Percentiles rank a stretch among this genome's conserved stretches.
These are phyloP conservation scores for Shiraia bambusicola DNA, from an alignment of 2,329 filamentous ascomycete genomes.

Conservation along the genomic window DNA sequence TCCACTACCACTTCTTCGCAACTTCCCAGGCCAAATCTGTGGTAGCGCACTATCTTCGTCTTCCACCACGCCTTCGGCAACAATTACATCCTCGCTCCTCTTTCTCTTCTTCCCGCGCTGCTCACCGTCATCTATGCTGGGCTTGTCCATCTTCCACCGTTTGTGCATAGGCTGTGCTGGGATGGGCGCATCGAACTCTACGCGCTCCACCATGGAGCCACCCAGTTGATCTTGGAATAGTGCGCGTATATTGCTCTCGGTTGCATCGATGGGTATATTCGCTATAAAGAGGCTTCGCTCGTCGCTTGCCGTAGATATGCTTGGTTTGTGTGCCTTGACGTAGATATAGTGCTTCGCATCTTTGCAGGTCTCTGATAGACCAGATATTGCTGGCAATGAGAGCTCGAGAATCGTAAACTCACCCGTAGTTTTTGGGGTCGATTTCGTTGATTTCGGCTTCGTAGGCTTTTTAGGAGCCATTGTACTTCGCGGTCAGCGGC, in stretches of 20 bases:
- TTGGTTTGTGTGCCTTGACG: slow-evolving; percentile 78
- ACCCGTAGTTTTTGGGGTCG: slow-evolving; percentile 44
- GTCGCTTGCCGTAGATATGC: slow-evolving; percentile 60
- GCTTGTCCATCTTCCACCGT: slow-evolving; percentile 42
- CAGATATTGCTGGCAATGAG: slow-evolving; percentile 48
- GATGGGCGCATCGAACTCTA: slow-evolving; percentile 64
- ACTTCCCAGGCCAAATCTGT: slow-evolving; percentile 68
- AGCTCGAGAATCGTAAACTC: slow-evolving; percentile 72
- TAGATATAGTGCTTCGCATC: slow-evolving; percentile 78
- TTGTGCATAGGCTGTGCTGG: slow-evolving; percentile 50
- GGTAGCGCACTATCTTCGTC: slow-evolving; percentile 67
- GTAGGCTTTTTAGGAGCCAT: slow-evolving; percentile 23
- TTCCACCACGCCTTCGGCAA: slow-evolving; percentile 49
- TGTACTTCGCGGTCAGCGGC: slow-evolving; percentile 2
- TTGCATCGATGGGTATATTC: slow-evolving; percentile 84
- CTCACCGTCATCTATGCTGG: slow-evolving; percentile 39
- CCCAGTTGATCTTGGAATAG: slow-evolving; percentile 75
- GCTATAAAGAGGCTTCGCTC: slow-evolving; percentile 86
- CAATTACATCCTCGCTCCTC: slow-evolving; percentile 42
- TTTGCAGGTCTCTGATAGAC: slow-evolving; percentile 52
- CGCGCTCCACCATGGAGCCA: slow-evolving; percentile 73
- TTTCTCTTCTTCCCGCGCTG: slow-evolving; percentile 58
- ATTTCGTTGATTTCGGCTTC: slow-evolving; percentile 17
- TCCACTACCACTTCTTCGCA: slow-evolving; percentile 73
- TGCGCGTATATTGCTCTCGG: slow-evolving; percentile 71